These are phyloP conservation scores for Phyllostachys edulis DNA, from an alignment of 176 grass and related monocot species.

Conservation along the genomic window DNA sequence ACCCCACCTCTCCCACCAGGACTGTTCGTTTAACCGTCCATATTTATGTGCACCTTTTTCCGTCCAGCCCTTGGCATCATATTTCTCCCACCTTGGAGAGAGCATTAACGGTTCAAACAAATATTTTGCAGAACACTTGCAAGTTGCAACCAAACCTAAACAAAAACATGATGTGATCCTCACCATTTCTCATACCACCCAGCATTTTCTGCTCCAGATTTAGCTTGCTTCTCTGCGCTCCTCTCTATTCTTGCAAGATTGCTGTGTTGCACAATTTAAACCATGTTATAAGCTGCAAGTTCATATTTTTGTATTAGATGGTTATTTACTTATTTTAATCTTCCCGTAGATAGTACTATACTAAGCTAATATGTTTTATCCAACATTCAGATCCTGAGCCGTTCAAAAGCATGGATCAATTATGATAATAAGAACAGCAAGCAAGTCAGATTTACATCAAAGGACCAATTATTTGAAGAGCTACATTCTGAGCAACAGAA, in stretches of 20 bases:
- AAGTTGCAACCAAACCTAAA: slow-evolving; percentile 24
- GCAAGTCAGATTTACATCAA: not conserved
- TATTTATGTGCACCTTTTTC: slow-evolving; percentile 99
- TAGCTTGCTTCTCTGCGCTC: slow-evolving; percentile 95
- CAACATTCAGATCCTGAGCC: not conserved
- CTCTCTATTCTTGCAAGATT: slow-evolving; percentile 97
- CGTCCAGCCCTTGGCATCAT: slow-evolving; percentile 97
- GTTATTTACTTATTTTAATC: not conserved
- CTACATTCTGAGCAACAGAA: not conserved
- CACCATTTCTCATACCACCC: slow-evolving; percentile 99
- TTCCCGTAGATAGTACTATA: not conserved
- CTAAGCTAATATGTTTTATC: not conserved
- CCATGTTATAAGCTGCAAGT: not conserved
- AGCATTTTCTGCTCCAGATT: slow-evolving; percentile 81
- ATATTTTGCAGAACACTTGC: not conserved
- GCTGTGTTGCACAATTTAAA: slow-evolving; percentile 38
- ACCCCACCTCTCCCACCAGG: slow-evolving; percentile 99
- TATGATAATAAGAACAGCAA: not conserved
- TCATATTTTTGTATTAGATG: not conserved
- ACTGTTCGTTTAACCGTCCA: slow-evolving; percentile 88
- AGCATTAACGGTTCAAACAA: slow-evolving; percentile 16
- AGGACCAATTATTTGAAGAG: not conserved
- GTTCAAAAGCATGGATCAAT: not conserved
- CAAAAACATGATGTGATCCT: slow-evolving; percentile 26
- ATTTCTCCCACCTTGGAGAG: slow-evolving; percentile 91